Evolutionary conservation across 2,329 filamentous ascomycete species (phyloP).

Genomic region (Verticillium albo-atrum): DNA sequence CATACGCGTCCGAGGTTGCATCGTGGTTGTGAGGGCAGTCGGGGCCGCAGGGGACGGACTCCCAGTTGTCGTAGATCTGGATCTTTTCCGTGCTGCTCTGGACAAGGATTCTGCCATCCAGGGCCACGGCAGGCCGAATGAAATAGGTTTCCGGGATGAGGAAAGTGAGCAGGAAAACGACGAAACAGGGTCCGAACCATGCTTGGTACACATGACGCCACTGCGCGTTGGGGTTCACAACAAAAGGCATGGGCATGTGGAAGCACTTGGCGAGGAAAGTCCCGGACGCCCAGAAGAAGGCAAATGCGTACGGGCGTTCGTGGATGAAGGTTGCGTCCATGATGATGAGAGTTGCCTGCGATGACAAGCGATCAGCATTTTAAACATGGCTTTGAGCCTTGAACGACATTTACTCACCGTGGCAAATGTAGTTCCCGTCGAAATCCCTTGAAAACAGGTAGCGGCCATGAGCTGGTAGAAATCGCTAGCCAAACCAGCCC

Average conservation of each 20-base stretch:
- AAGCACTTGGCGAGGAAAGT: slow-evolving; percentile 19
- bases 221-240: slow-evolving; percentile 10
- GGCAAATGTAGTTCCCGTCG: slow-evolving; percentile 23
- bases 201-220: slow-evolving; percentile 28
- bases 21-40: not conserved
- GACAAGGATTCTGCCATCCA: slow-evolving; percentile 31
- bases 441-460: slow-evolving; percentile 25
- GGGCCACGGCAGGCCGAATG: slow-evolving; percentile 32
- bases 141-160: slow-evolving; percentile 35
- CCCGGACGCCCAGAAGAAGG: slow-evolving; percentile 25
- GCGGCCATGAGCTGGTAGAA: slow-evolving; percentile 23
- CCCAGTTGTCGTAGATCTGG: slow-evolving; percentile 27
- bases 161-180: slow-evolving; percentile 21
- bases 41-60: slow-evolving; percentile 11
- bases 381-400: not conserved
- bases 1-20: not conserved
- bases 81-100: slow-evolving; percentile 32
- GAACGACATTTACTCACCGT: slow-evolving; percentile 15
- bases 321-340: slow-evolving; percentile 34
- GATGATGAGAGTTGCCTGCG: slow-evolving; percentile 22
- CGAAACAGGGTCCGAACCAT: slow-evolving; percentile 19
- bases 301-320: slow-evolving; percentile 26
- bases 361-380: not conserved
- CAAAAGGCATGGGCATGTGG: slow-evolving; percentile 19
- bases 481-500: slow-evolving; percentile 18